A percentile compares a stretch with the other conserved stretches of the same genome.
Conservation (phyloP, 2,329 filamentous ascomycete genomes). For the Didymella keratinophila region DNA sequence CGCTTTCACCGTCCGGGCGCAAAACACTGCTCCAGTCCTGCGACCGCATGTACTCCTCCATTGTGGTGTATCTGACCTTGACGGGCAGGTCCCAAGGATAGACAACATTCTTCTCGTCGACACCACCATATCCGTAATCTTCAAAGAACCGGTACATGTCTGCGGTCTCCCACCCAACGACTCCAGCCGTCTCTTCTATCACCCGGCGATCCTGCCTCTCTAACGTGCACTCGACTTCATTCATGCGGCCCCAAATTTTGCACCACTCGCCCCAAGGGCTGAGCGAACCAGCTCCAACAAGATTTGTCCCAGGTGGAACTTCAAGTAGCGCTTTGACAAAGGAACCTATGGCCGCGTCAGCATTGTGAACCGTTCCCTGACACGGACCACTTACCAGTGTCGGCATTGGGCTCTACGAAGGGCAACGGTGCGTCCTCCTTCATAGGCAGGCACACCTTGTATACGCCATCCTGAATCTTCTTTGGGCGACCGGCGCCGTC, state of each 20-base stretch:
- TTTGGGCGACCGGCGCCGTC: not conserved
- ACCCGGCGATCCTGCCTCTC: conserved; percentile 22
- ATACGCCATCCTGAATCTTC: conserved; percentile 23
- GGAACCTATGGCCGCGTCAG: conserved; percentile 14
- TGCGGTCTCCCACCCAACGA: conserved; percentile 38
- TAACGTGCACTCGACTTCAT: conserved; percentile 30
- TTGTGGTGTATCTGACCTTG: conserved; percentile 29
- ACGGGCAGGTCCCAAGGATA: conserved; percentile 38
- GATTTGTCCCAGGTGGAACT: conserved; percentile 32
- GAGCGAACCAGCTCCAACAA: conserved; percentile 34
- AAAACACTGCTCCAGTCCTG: conserved; percentile 31
- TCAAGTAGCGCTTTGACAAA: conserved; percentile 38
- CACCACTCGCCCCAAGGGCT: conserved; percentile 37
- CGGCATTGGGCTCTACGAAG: conserved; percentile 26
- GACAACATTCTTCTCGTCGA: conserved; percentile 40
- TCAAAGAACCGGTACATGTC: conserved; percentile 48
- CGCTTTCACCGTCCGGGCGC: not conserved
- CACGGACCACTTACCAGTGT: conserved; percentile 28
- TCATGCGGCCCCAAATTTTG: conserved; percentile 31
- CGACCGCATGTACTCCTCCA: conserved; percentile 38
- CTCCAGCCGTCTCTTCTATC: conserved; percentile 34
- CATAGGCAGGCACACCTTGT: conserved; percentile 28
- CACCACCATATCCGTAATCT: conserved; percentile 50
- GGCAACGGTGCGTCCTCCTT: conserved; percentile 32
- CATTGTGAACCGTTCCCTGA: not conserved